phyloP scores from a whole-genome alignment of 2,329 filamentous ascomycete genomes.

The Botryotinia convoluta region DNA sequence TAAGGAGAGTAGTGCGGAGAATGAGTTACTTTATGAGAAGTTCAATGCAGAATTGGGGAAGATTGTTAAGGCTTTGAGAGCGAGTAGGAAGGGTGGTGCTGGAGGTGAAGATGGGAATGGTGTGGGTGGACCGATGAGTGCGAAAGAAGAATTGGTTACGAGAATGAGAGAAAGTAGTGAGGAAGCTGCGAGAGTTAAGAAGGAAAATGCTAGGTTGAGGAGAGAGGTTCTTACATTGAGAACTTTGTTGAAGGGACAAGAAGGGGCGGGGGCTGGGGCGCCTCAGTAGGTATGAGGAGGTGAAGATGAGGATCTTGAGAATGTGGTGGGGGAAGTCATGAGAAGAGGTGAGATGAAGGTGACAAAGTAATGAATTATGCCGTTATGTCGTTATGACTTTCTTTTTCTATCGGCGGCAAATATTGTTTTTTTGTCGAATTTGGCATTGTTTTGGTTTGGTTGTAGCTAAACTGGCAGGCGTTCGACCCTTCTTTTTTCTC shows the following conservation, averaged over 20 bases:
- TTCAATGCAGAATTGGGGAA: conserved; percentile 90
- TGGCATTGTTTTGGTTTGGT: background rate
- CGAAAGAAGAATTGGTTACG: conserved; percentile 72
- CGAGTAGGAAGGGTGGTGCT: conserved; percentile 31
- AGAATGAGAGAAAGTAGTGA: conserved; percentile 72
- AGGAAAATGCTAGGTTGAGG: conserved; percentile 81
- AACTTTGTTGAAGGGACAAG: conserved; percentile 29
- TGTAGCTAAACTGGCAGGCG: conserved; percentile 4
- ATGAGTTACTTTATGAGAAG: conserved; percentile 85
- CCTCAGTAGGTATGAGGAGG: background rate
- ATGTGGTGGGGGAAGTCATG: background rate
- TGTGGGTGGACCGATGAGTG: conserved; percentile 61
- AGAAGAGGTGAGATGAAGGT: background rate
- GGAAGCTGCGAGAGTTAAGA: conserved; percentile 73
- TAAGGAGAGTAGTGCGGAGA: conserved; percentile 83
- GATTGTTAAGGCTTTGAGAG: conserved; percentile 72
- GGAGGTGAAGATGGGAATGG: background rate
- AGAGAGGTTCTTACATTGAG: conserved; percentile 63
- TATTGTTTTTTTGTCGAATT: background rate
- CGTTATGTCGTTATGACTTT: conserved; percentile 16
- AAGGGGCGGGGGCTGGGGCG: background rate
- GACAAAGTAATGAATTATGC: conserved; percentile 16
- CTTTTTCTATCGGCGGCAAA: conserved; percentile 5
- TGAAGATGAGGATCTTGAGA: background rate
- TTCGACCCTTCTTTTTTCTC: background rate